Evolutionary conservation across 352 stramenopile species (phyloP).

Genomic region (Phytophthora melonis): DNA sequence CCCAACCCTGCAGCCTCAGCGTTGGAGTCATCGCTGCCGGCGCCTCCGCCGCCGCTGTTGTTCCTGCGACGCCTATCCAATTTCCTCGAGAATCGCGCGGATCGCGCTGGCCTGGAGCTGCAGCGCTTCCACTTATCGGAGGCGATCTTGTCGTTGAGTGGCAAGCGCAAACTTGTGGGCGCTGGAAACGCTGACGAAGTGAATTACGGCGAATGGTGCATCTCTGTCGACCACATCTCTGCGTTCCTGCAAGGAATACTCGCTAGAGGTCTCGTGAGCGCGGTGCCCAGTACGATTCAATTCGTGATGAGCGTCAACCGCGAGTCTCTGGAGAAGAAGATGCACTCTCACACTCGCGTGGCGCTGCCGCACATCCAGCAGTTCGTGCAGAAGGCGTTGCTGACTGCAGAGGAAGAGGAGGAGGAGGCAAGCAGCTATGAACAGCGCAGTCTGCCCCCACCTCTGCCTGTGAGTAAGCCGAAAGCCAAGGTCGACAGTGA

Average conservation of each 20-base stretch:
- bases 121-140: constrained; percentile 32
- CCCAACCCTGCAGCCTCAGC: neutral
- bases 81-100: constrained; percentile 22
- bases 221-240: constrained; percentile 26
- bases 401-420: constrained; percentile 37
- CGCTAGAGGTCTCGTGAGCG: constrained; percentile 30
- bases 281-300: constrained; percentile 36
- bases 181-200: neutral
- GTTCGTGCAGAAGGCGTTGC: constrained; percentile 40
- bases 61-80: constrained; percentile 34
- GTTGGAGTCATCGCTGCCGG: neutral
- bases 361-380: constrained; percentile 39
- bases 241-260: constrained; percentile 39
- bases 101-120: constrained; percentile 21
- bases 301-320: constrained; percentile 37
- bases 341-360: constrained; percentile 17
- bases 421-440: constrained; percentile 1
- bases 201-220: constrained; percentile 34
- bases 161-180: constrained; percentile 11
- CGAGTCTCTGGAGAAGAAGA: constrained; percentile 32
- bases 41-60: constrained; percentile 5
- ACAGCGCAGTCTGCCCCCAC: neutral
- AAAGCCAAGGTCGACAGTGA: neutral
- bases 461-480: neutral
- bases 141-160: constrained; percentile 7